Base-by-base conservation (phyloP, 2,329 filamentous ascomycete genomes). In the Colletotrichum scovillei region DNA sequence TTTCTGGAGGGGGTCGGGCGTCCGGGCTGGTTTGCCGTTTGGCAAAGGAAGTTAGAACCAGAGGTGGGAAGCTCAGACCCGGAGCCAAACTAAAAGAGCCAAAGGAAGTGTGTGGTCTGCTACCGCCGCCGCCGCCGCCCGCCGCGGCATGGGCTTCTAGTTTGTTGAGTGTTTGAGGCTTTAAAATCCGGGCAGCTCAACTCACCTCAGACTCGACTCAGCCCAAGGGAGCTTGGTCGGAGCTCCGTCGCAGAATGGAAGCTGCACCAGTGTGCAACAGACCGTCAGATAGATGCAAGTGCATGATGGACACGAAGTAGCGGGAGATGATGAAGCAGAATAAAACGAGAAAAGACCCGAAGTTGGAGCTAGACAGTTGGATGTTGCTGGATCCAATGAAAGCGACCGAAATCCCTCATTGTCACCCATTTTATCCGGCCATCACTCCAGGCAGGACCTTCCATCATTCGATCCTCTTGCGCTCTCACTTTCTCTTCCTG, bases 151-250 rank as follows among this genome's bases (percentile, higher is more conserved):
- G 72, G 68, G 57, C 32, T 35, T 72, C 53, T 67, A 56, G 59
- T 72, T 74, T 74, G 72, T 74, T 74, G 72, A 74, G 72, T 67
- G 67, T 67, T 67, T 67, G 56, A 71, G 67, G 56, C 67, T 66
- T 67, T 71, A 38, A 52, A 32, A 8, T 32, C 6, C 28, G 63
- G 38, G 38, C 19, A 49, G 42, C 42, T 49, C 42, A 49, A 49
- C 64, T 16, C 35, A 16, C 12, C 38, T 42, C 38, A 42, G 38
- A 16, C 38, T 42, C 12, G 38, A 42, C 38, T 64, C 49, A 72
- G 66, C 53, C 67, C 49, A 67, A 67, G 32, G 52, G 16, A 67
- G 55, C 24, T 14, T 42, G 63, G 11, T 46, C 49, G 63, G 35
- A 35, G 26, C 53, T 56, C 63, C 38, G 56, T 46, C 16, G 22